Percentiles rank a stretch among this genome's conserved stretches.
phyloP scores from a whole-genome alignment of 805 yeast genomes.

The Ogataea corticis region DNA sequence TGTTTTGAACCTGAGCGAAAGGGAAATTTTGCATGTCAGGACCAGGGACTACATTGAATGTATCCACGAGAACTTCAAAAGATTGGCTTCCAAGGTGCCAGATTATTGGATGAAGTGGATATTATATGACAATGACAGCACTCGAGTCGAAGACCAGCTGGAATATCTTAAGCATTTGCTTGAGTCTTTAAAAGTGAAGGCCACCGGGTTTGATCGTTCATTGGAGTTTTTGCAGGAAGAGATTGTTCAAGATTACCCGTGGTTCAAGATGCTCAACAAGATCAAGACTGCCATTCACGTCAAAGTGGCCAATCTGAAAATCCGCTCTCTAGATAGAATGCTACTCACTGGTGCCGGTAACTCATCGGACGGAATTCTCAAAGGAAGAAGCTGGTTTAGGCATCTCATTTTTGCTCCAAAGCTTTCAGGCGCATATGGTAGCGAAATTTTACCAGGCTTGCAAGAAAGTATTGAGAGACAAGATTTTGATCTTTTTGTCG shows the following conservation, averaged over 20 bases:
- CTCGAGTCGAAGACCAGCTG: conserved; percentile 13
- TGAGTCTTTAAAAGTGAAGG: conserved; percentile 11
- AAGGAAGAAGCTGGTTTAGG: conserved; percentile 58
- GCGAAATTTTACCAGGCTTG: conserved; percentile 59
- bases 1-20: conserved; percentile 53
- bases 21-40: conserved; percentile 54
- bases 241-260: conserved; percentile 68
- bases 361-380: conserved; percentile 41
- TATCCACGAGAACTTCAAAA: conserved; percentile 39
- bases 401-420: conserved; percentile 66
- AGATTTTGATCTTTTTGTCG: conserved; percentile 40
- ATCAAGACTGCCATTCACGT: conserved; percentile 57
- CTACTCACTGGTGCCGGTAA: conserved; percentile 39
- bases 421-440: conserved; percentile 48
- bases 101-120: conserved; percentile 31
- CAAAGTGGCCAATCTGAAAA: conserved; percentile 52
- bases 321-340: conserved; percentile 55
- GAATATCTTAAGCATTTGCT: conserved; percentile 9
- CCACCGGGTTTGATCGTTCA: conserved; percentile 22
- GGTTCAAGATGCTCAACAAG: conserved; percentile 68
- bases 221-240: conserved; percentile 44
- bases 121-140: conserved; percentile 27
- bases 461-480: conserved; percentile 51
- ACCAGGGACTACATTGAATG: conserved; percentile 47
- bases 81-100: conserved; percentile 28